Percentiles rank a stretch among this genome's conserved stretches.
Conservation (phyloP, 345 rosid species). For the Brassica napus region DNA sequence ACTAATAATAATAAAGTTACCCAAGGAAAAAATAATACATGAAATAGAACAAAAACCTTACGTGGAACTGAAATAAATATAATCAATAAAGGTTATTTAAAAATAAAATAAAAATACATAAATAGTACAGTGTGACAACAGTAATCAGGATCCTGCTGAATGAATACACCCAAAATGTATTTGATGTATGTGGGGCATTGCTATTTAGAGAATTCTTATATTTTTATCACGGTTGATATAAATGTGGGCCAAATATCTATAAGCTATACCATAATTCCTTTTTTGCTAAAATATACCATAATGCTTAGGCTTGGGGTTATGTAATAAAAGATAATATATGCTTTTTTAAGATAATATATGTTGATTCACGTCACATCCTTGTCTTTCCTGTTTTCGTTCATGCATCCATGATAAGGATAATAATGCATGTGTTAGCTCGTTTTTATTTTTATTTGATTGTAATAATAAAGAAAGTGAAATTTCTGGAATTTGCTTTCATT, state of each 20-base stretch:
- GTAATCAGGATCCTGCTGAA: neutral
- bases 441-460: neutral
- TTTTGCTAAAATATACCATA: neutral
- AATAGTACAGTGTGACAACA: neutral
- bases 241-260: conserved; percentile 5
- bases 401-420: conserved; percentile 10
- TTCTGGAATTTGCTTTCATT: neutral
- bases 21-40: neutral
- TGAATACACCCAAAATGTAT: conserved; percentile 1
- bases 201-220: neutral
- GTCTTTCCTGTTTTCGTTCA: conserved; percentile 21
- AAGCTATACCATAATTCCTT: neutral
- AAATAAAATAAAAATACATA: neutral
- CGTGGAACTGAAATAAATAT: neutral
- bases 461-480: neutral
- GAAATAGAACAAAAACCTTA: neutral
- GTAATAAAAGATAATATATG: neutral
- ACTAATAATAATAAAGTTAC: neutral
- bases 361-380: conserved; percentile 30
- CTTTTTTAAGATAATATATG: too few relatives aligned
- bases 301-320: conserved; percentile 12
- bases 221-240: neutral
- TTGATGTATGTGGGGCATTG: neutral
- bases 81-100: neutral
- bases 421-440: conserved; percentile 7